Base-by-base conservation (phyloP, 2,329 filamentous ascomycete species). In the Onygenales sp. region DNA sequence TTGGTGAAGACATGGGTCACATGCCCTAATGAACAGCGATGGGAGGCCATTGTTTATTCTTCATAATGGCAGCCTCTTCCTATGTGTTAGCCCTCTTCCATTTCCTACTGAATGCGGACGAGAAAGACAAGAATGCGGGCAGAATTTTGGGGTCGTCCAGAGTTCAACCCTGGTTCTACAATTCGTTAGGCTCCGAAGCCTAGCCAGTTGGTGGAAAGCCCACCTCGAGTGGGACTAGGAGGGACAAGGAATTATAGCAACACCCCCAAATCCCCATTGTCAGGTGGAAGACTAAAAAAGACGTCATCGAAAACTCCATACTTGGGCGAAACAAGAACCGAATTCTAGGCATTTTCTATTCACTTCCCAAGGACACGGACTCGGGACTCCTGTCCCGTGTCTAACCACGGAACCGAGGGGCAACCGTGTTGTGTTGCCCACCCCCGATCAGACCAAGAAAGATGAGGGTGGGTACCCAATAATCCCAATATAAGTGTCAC, bases 331-430 rank as follows among this genome's bases (percentile, higher is more conserved):
- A 45, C 10, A 32, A 13, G 14, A n/a, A 33, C 7, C 6, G 31
- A 35, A 33, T 48, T 53, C 51, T 45, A 53, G 33, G 27, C 33
- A 39, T 49, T 44, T 50, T 53, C 42, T 44, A 43, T 47, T 44
- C 43, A 17, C 45, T 53, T 57, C 55, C 55, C 55, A 55, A 51
- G 50, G 55, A 57, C 55, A 55, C 55, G 55, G 55, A 52, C 54
- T 52, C 55, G 55, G 55, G 41, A 49, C 31, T 43, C 31, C 47
- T 38, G 46, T 54, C 41, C 46, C 52, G 44, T 43, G 27, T 50
- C 17, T 11, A 42, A 41, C 7, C 36, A 50, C 38, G 14, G 39
- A 51, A 43, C 21, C 41, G 7, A 39, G 7, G 17, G 14, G 9
- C 11, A 36, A 27, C 21, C 21, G 2, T 13, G 38, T 21, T 21